Base-by-base conservation (phyloP, 129 eudicot genomes). In the Centella asiatica region DNA sequence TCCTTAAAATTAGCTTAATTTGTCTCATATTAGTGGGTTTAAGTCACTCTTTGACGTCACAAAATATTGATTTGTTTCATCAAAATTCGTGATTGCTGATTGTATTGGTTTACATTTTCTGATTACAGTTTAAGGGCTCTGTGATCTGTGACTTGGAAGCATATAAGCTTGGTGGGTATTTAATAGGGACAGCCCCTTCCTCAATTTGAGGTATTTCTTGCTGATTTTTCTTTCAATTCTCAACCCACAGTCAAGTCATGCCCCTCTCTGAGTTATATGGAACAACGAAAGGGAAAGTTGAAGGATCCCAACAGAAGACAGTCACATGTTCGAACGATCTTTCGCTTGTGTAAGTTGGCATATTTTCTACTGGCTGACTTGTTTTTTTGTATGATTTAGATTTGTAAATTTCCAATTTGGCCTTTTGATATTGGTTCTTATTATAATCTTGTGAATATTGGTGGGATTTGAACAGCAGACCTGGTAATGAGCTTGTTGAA, bases 211-310 rank as follows among this genome's bases (percentile, higher is more conserved):
- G 60, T 65, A 64, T 64, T 72, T 67, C 24, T 60, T 45, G 19
- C n/a, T 34, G 4, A 34, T 34, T 34, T 24, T 57, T 34, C n/a
- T 48, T 28, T 15, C 24, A 29, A n/a, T n/a, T 57, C 49, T 56
- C 29, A 63, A 29, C 37, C 59, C 13, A 46, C 53, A 62, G 74
- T 40, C 63, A 93, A 62, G 74, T 40, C 63, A 93, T 93, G 99
- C 96, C 99, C 75, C 85, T 93, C 44, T 80, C 95, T 18, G 99
- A 93, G 73, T 70, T 93, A 23, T 74, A 76, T 59, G 64, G 78
- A 71, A 69, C 85, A 75, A 68, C 67, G 57, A 68, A 77, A 26
- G 90, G 86, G 59, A 84, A 78, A 75, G 63, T 68, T 62, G 89
- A 85, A 64, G 64, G 77, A 19, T 40, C 69, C 31, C 92, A 78